phyloP scores from a whole-genome alignment of 2,329 filamentous ascomycete species.

The Fusarium nematophilum region DNA sequence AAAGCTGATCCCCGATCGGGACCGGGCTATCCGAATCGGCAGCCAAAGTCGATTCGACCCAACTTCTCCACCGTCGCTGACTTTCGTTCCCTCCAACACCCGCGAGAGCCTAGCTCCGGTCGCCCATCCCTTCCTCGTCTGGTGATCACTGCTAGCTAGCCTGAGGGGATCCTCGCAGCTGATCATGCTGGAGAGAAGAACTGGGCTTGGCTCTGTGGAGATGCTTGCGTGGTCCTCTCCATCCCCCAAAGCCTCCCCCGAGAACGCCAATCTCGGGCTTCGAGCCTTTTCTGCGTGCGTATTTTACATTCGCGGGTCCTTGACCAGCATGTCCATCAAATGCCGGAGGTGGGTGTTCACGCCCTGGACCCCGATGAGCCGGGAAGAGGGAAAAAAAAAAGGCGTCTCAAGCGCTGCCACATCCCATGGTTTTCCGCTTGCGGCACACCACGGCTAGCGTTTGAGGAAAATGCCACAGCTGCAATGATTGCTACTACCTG shows the following conservation, averaged over 20 bases:
- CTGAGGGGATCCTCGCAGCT: not conserved
- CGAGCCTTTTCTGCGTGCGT: slow-evolving; percentile 8
- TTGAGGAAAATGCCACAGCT: slow-evolving; percentile 6
- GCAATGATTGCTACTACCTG: not conserved
- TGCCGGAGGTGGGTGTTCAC: slow-evolving; percentile 27
- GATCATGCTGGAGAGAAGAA: slow-evolving; percentile 22
- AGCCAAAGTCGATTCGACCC: not conserved
- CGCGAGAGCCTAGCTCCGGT: not conserved
- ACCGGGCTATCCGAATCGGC: slow-evolving; percentile 6
- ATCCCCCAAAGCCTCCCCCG: slow-evolving; percentile 12
- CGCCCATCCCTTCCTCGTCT: slow-evolving; percentile 23
- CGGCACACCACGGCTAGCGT: slow-evolving; percentile 12
- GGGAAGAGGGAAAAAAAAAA: too few relatives aligned
- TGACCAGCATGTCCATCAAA: slow-evolving; percentile 9
- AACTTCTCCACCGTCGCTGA: not conserved
- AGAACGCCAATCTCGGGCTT: slow-evolving; percentile 11
- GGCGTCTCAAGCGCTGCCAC: too few relatives aligned
- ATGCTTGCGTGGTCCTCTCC: slow-evolving; percentile 25
- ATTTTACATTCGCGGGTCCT: not conserved
- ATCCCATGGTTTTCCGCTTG: slow-evolving; percentile 38
- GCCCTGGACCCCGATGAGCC: slow-evolving; percentile 14
- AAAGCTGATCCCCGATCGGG: slow-evolving; percentile 11
- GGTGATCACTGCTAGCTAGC: slow-evolving; percentile 10
- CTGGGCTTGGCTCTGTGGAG: slow-evolving; percentile 8
- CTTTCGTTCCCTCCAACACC: too few relatives aligned